phyloP scores from a whole-genome alignment of 1,139 yeast genomes.

The Suhomyces panamericanus region DNA sequence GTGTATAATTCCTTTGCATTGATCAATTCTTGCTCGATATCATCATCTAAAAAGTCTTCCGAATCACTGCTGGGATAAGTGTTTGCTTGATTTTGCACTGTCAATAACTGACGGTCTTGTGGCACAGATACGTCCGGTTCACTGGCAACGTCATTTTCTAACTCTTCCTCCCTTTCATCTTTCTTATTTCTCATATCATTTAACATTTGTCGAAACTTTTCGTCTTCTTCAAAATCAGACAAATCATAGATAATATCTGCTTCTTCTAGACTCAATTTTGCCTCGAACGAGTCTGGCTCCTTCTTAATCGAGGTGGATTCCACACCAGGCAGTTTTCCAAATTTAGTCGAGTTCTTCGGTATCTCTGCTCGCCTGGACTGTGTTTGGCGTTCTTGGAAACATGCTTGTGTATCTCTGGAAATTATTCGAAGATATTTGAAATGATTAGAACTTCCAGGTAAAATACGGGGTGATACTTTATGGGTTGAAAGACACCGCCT shows the following conservation, averaged over 20 bases:
- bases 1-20: neutral
- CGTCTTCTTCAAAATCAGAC: slow-evolving; percentile 33
- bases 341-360: no score
- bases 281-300: slow-evolving; percentile 7
- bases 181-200: slow-evolving; percentile 3
- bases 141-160: neutral
- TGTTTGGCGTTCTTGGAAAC: no score
- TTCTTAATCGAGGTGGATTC: neutral
- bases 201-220: slow-evolving; percentile 19
- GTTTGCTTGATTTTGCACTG: no score
- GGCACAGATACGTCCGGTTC: neutral
- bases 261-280: slow-evolving; percentile 8
- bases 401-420: neutral
- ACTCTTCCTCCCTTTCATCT: neutral
- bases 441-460: slow-evolving; percentile 14
- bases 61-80: neutral
- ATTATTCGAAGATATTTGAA: slow-evolving; percentile 5
- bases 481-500: neutral
- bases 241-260: slow-evolving; percentile 23
- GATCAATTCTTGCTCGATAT: neutral
- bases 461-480: slow-evolving; percentile 9
- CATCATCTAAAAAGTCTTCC: neutral
- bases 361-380: no score
- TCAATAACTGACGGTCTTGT: no score
- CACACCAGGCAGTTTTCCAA: no score